These are phyloP conservation scores for Erythrobasidium hasegawianum DNA, from an alignment of 1,284 basidiomycete species.

Conservation along the genomic window DNA sequence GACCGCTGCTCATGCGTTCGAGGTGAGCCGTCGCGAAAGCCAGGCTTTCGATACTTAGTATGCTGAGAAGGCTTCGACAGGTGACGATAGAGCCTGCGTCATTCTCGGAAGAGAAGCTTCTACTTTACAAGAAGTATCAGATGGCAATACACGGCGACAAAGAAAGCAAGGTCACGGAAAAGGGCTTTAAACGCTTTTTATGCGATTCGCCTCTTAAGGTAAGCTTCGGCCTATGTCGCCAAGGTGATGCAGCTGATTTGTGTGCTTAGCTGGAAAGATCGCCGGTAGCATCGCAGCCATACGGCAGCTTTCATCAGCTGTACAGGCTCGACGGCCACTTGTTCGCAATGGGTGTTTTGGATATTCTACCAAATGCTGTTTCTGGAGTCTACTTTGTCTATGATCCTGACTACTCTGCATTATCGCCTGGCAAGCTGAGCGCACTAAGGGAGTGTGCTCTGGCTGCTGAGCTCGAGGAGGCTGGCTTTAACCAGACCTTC, in stretches of 20 bases:
- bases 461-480: constrained; percentile 54
- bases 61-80: not conserved
- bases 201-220: constrained; percentile 73
- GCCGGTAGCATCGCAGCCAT: constrained; percentile 24
- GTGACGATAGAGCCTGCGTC: constrained; percentile 58
- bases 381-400: constrained; percentile 97
- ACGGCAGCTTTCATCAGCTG: constrained; percentile 50
- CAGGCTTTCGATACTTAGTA: not conserved
- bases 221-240: no score
- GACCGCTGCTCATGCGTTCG: constrained; percentile 18
- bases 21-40: no score
- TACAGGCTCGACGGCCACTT: constrained; percentile 76
- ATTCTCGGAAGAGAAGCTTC: constrained; percentile 73
- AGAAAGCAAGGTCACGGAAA: constrained; percentile 53
- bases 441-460: constrained; percentile 69
- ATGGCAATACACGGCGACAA: constrained; percentile 67
- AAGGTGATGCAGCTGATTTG: constrained; percentile 2
- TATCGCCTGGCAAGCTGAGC: constrained; percentile 81
- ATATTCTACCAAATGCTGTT: constrained; percentile 83
- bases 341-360: constrained; percentile 83
- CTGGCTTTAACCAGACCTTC: constrained; percentile 70
- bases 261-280: constrained; percentile 32
- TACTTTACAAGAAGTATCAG: constrained; percentile 73
- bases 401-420: constrained; percentile 68
- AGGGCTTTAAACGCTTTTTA: constrained; percentile 68